These are phyloP conservation scores for Aaosphaeria arxii DNA, from an alignment of 2,329 filamentous ascomycete species.

Conservation along the genomic window DNA sequence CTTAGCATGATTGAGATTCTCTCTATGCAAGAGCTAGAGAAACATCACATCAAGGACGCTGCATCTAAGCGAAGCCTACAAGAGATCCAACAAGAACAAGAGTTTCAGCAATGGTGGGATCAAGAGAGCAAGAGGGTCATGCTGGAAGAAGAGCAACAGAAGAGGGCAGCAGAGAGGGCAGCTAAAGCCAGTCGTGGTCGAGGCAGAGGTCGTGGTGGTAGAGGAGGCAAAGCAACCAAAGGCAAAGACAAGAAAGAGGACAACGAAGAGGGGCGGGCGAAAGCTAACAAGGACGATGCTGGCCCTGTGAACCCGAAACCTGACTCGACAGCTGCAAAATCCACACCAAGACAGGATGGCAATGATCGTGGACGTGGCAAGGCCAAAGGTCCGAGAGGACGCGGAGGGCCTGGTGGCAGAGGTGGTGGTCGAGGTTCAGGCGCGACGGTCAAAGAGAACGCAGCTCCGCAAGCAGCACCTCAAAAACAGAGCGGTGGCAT, in stretches of 20 bases:
- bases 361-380: constrained; percentile 5
- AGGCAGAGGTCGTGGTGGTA: constrained; percentile 24
- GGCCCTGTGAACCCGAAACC: background rate
- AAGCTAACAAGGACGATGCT: constrained; percentile 12
- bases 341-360: constrained; percentile 10
- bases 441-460: constrained; percentile 3
- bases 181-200: constrained; percentile 20
- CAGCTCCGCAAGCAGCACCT: background rate
- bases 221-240: constrained; percentile 18
- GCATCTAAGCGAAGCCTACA: constrained; percentile 83
- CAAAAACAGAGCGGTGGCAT: too few species aligned
- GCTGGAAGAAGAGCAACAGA: constrained; percentile 52
- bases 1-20: constrained; percentile 86
- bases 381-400: constrained; percentile 7
- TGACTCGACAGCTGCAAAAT: constrained; percentile 5
- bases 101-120: constrained; percentile 96
- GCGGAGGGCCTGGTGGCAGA: constrained; percentile 12
- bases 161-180: constrained; percentile 28
- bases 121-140: constrained; percentile 73
- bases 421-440: constrained; percentile 20
- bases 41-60: constrained; percentile 77
- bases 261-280: constrained; percentile 9
- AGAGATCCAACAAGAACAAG: constrained; percentile 95
- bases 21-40: constrained; percentile 79
- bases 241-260: constrained; percentile 19